These are phyloP conservation scores for Picea sitchensis DNA, from an alignment of 75 land plant genomes.

Conservation along the genomic window DNA sequence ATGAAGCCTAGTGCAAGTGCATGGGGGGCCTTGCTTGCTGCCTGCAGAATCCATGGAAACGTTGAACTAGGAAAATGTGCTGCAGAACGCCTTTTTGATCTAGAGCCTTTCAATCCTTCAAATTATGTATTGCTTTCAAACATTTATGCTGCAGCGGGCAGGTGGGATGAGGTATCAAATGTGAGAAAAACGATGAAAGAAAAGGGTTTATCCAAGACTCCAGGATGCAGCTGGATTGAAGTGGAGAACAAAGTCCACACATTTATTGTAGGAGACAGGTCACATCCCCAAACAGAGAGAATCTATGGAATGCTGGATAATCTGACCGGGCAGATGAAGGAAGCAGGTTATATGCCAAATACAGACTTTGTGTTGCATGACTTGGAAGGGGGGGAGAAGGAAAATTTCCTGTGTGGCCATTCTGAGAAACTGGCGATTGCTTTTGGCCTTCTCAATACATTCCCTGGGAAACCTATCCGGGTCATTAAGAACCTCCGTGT, in stretches of 20 bases:
- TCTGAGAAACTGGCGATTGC: no score
- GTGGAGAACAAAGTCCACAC: not conserved
- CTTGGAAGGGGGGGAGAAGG: no score
- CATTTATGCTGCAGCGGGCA: conserved; percentile 10
- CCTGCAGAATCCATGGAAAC: conserved; percentile 53
- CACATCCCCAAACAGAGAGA: no score
- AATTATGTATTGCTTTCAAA: conserved; percentile 6
- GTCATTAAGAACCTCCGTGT: no score
- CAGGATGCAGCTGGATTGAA: conserved; percentile 9
- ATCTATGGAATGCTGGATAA: no score
- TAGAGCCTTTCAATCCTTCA: conserved; percentile 4
- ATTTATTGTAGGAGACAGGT: not conserved
- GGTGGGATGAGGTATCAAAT: not conserved
- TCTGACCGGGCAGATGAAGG: no score
- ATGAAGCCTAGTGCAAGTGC: conserved; percentile 45
- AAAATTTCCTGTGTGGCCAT: no score
- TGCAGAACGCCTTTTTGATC: conserved; percentile 21
- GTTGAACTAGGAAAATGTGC: conserved; percentile 41
- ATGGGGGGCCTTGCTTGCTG: conserved; percentile 56
- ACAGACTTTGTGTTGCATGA: no score
- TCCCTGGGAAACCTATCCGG: no score
- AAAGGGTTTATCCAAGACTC: not conserved
- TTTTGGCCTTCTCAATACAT: no score
- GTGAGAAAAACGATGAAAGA: not conserved
- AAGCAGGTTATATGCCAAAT: no score